Conservation (phyloP, 1,284 basidiomycete genomes). For the Cystobasidiaceae sp. region DNA sequence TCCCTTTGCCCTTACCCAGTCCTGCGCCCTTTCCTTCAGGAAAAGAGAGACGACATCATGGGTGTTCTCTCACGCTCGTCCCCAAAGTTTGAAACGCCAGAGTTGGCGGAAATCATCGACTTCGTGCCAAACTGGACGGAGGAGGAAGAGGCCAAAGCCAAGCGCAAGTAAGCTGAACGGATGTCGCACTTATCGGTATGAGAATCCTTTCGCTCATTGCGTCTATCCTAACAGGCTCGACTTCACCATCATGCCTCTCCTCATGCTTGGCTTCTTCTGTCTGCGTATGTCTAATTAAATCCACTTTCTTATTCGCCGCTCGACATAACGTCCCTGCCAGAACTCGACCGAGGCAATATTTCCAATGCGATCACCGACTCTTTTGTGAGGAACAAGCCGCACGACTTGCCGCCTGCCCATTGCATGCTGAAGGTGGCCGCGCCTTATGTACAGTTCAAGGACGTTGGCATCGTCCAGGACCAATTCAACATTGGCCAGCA, state of each 20-base stretch:
- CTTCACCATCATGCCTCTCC: slow-evolving; percentile 40
- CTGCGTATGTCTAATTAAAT: slow-evolving; percentile 35
- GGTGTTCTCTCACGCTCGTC: no score
- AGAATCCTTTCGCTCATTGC: slow-evolving; percentile 18
- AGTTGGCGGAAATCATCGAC: slow-evolving; percentile 11
- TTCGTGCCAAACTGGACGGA: slow-evolving; percentile 29
- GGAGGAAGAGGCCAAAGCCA: slow-evolving; percentile 29
- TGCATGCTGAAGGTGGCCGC: neutral
- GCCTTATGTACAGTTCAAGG: slow-evolving; percentile 30
- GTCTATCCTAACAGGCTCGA: slow-evolving; percentile 37
- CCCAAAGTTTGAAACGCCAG: no score
- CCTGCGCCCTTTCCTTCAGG: no score
- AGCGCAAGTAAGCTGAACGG: slow-evolving; percentile 31
- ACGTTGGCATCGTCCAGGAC: slow-evolving; percentile 43
- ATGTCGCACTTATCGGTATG: neutral
- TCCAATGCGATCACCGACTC: slow-evolving; percentile 42
- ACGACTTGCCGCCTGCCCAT: neutral
- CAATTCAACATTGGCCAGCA: slow-evolving; percentile 45
- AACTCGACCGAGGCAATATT: slow-evolving; percentile 39
- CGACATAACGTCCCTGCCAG: neutral
- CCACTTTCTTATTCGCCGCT: neutral
- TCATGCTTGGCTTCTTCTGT: slow-evolving; percentile 44
- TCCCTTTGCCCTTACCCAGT: no score
- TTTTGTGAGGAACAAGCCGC: slow-evolving; percentile 19
- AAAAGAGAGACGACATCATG: no score